Conservation (phyloP, 345 rosid species). For the Excoecaria agallocha region DNA sequence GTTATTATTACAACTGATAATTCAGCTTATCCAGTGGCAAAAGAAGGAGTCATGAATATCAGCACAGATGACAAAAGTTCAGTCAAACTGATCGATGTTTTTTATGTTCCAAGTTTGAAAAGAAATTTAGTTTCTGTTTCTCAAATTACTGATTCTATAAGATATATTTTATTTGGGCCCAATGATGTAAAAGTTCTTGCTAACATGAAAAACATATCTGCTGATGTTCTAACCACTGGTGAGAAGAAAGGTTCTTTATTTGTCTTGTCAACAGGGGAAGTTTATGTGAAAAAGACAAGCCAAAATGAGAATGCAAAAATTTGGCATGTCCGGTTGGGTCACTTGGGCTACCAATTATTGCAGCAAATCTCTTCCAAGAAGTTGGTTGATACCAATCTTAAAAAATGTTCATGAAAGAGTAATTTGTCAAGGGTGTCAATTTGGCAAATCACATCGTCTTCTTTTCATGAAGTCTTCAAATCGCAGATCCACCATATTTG, state of each 20-base stretch:
- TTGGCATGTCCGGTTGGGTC: constrained; percentile 19
- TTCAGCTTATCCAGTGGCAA: neutral
- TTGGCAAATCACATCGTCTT: constrained; percentile 16
- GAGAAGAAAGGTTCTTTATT: constrained; percentile 6
- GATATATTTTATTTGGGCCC: constrained; percentile 18
- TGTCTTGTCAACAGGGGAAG: constrained; percentile 11
- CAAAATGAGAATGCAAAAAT: neutral
- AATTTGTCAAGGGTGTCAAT: constrained; percentile 8
- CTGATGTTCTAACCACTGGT: constrained; percentile 11
- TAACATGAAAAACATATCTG: constrained; percentile 1
- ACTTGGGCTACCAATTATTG: constrained; percentile 20
- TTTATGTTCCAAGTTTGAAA: neutral
- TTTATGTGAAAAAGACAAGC: constrained; percentile 17
- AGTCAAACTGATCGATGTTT: constrained; percentile 8
- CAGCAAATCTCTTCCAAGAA: constrained; percentile 15
- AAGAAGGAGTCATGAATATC: constrained; percentile 1
- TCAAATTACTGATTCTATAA: constrained; percentile 2
- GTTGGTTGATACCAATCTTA: constrained; percentile 9
- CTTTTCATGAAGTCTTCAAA: constrained; percentile 1
- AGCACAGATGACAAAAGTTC: neutral
- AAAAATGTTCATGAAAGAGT: neutral
- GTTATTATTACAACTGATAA: neutral
- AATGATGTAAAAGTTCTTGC: constrained; percentile 15
- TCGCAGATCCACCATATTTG: neutral
- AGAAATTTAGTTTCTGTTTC: neutral